Base-by-base conservation (phyloP, 306 rosid genomes). In the Datisca glomerata region DNA sequence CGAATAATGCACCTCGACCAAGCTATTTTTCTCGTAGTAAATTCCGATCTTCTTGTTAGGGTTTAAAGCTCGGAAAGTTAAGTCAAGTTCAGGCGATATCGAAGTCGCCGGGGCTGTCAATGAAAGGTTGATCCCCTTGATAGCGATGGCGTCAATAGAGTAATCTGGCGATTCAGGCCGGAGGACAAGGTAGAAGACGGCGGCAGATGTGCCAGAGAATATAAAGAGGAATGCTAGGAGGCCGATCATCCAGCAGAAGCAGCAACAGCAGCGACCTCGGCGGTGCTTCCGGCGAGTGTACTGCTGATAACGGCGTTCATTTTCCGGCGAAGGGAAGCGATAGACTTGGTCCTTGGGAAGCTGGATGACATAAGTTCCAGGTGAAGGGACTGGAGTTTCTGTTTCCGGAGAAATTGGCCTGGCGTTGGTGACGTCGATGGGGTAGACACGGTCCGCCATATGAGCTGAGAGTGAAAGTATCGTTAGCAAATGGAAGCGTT, bases 261-360 rank as follows among this genome's bases (percentile, higher is more conserved):
- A 78, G 62, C 37, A 8, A 20, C 75, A 51, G 69, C 69, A 61
- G 0, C 72, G 51, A 43, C 47, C 20, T 3, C 61, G 72, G 49
- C 53, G 57, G 10, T 45, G 5, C 2, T 57, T 64, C 8, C 46
- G 61, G 56, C 50, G 42, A 66, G 75, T 16, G 64, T 68, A 76
- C 1, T 32, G 39, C 8, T 75, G 12, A 66, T 43, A 70, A 21
- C 66, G 84, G 42, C 45, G 50, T 1, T 89, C 70, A 31, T 78
- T 81, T 45, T 79, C 92, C 7, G 77, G 86, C 3, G 91, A 89
- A 3, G 96, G 96, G 17, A 78, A 66, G 37, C 94, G 94, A 74
- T 73, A 81, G 53, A 78, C 58, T 41, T 66, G 80, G 39, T 86
- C 94, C 55, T 73, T 81, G 4, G 96, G 96, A 38, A 86, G 59